Base-by-base conservation (phyloP, 495 filamentous ascomycete genomes). In the Trichodelitschia bisporula region DNA sequence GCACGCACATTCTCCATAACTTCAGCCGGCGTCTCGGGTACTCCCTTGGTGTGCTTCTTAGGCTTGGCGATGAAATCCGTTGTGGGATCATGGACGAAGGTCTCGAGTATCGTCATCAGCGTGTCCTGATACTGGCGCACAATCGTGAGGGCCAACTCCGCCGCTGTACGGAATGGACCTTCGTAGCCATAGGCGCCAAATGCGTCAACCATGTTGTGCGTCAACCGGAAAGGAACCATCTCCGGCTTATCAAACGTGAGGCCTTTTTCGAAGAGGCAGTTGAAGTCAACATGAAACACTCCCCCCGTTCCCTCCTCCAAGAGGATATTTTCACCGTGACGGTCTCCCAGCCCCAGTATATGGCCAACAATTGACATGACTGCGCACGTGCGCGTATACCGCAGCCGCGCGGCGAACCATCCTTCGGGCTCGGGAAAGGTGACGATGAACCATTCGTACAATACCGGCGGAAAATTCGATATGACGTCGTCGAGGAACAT, bases 221-320 rank as follows among this genome's bases (percentile, higher is more conserved):
- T 99, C 24, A 99, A 60, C 13, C 86, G 77, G 59, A 99, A 99
- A n/a, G 86, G 86, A 11, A 99, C 86, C 28, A 72, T 57, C 47
- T 99, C 86, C 0, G 86, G 84, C 55, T 84, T 83, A 35, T 79
- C 75, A 42, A 99, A 95, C 0, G 82, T 92, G 36, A 84, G 65
- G 6, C 89, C 86, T 55, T 95, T 99, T 58, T 99, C 89, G 50
- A 99, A 99, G 14, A 99, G 72, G 53, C 86, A 99, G 53, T 99
- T 99, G 62, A 99, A 99, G 54, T 99, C 86, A 30, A 99, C 86
- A 52, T 99, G 86, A 43, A 95, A 69, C 15, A 89, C 69, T 32
- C 90, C 89, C 27, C 89, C 86, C 37, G 80, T 89, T 20, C 72
- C 71, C 60, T 92, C 79, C 48, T 95, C 82, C 29, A 95, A 77